Base-by-base conservation (phyloP, 805 yeast species). In the Pichia pseudocactophila region DNA sequence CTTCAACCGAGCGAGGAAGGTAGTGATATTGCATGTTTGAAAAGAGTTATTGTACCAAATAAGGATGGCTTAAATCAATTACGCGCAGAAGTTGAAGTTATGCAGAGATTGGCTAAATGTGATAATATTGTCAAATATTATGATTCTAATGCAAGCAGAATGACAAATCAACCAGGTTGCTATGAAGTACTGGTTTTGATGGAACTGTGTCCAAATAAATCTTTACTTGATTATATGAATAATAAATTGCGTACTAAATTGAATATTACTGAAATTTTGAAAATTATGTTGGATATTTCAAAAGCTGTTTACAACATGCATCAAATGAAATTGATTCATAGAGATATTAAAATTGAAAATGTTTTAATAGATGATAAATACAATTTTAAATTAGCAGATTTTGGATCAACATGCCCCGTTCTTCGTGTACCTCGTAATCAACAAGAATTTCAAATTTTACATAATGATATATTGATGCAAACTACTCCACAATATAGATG, bases 401-500 rank as follows among this genome's bases (percentile, higher is more conserved):
- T 92, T 63, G 98, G 98, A 3, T 86, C 96, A 1, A 82, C 92
- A 1, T 72, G 85, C 8, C 71, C 80, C 0, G 74, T 77, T 57
- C 59, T 84, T 7, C 65, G 82, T 16, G 83, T 94, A 2, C 96
- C 96, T 2, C 74, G 74, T 45, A 81, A 78, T 52, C 78, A 74
- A 35, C 78, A 76, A 44, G 90, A 82, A 57, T 82, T 82, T 58
- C 84, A 80, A 49, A 57, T 73, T n/a, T 66, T 89, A 28, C 82
- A 85, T 43, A 86, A 85, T 55, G 96, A 90, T 58, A 78, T 90
- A 43, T 74, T 86, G 54, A 78, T 80, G 49, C 95, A 90, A 57
- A 90, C 98, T 0, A 90, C 98, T 4, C 95, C 96, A 13, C 98
- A 92, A 61, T 90, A 90, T 59, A 70, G 98, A 49, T 71, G 94